Percentiles rank a stretch among this genome's conserved stretches.
Evolutionary conservation across 306 rosid species (phyloP).

Genomic region (Vachellia pachyceras): DNA sequence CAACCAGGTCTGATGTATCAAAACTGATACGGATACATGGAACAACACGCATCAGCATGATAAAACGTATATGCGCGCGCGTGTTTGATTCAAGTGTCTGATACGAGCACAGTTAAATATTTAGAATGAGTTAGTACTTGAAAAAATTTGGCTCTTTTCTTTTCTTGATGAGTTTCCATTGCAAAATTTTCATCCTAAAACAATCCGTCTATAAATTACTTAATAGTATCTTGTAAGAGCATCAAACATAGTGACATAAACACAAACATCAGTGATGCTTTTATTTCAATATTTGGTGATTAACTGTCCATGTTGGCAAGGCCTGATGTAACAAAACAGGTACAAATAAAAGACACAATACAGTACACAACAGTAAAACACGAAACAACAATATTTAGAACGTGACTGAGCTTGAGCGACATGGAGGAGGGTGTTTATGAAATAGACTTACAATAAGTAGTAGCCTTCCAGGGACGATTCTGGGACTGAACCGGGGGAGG

Average conservation of each 20-base stretch:
- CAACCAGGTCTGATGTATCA: not conserved
- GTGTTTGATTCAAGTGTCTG: not conserved
- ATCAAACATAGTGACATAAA: not conserved
- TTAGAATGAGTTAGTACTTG: not conserved
- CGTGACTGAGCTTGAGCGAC: not conserved
- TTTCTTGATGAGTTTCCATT: not conserved
- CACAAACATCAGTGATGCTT: not conserved
- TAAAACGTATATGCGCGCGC: not conserved
- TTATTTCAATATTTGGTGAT: not conserved
- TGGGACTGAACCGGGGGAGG: constrained; percentile 63
- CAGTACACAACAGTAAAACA: not conserved
- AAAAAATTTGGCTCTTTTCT: not conserved
- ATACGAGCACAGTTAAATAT: not conserved
- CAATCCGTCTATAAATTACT: constrained; percentile 34
- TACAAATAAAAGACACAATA: not conserved
- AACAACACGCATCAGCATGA: not conserved
- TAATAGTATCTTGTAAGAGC: not conserved
- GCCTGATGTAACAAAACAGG: not conserved
- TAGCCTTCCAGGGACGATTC: constrained; percentile 66
- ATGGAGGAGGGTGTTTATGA: not conserved
- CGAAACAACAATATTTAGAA: not conserved
- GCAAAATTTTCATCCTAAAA: constrained; percentile 5
- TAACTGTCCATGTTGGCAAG: not conserved
- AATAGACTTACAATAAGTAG: constrained; percentile 65
- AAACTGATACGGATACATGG: not conserved